A percentile compares a stretch with the other conserved stretches of the same genome.
phyloP scores from a whole-genome alignment of 345 rosid species.

The Sonneratia alba region DNA sequence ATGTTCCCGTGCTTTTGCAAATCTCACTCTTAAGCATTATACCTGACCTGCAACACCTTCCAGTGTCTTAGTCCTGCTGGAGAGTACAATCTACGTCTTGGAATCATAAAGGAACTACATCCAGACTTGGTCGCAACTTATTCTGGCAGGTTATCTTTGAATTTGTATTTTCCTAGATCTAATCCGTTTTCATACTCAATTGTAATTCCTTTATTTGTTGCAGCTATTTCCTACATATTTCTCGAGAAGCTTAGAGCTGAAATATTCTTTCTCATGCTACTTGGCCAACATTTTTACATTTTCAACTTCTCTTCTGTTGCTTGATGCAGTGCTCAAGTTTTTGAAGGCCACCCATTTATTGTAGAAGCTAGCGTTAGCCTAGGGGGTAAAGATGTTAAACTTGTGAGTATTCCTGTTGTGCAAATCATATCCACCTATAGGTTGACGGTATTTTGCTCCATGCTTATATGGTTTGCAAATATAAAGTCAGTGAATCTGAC shows the following conservation, averaged over 20 bases:
- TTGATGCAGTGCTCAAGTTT: slow-evolving; percentile 81
- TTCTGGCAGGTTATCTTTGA: slow-evolving; percentile 79
- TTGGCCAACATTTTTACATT: not conserved
- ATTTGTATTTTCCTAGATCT: slow-evolving; percentile 9
- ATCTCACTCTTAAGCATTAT: not conserved
- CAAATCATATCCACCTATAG: not conserved
- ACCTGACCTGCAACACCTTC: slow-evolving; percentile 10
- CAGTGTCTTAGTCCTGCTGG: slow-evolving; percentile 99
- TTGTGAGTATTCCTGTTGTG: slow-evolving; percentile 30
- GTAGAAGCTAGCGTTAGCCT: slow-evolving; percentile 98
- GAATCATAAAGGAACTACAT: slow-evolving; percentile 95
- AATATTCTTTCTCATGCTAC: not conserved
- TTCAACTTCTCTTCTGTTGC: slow-evolving; percentile 15
- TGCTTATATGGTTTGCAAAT: not conserved
- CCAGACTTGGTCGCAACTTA: slow-evolving; percentile 96
- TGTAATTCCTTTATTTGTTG: not conserved
- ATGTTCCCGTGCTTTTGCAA: not conserved
- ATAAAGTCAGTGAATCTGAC: not conserved
- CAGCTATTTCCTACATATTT: not conserved
- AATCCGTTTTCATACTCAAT: not conserved
- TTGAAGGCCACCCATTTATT: slow-evolving; percentile 95
- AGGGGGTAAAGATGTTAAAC: slow-evolving; percentile 94
- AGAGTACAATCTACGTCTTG: slow-evolving; percentile 95
- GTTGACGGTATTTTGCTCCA: not conserved
- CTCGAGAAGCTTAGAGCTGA: not conserved